These are phyloP conservation scores for Salinomyces thailandicus DNA, from an alignment of 2,329 filamentous ascomycete species.

Conservation along the genomic window DNA sequence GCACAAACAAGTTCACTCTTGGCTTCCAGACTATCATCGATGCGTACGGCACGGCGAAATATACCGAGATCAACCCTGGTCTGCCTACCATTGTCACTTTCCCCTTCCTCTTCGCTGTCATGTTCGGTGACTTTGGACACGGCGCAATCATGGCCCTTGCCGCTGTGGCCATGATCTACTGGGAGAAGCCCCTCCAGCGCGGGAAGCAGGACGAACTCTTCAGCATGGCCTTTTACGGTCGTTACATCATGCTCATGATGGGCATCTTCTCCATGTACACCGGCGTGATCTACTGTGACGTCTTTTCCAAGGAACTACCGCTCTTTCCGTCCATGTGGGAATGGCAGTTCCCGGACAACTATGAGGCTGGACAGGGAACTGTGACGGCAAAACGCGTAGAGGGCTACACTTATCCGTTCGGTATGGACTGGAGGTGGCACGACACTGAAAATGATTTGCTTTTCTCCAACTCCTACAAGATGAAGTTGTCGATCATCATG, in stretches of 20 bases:
- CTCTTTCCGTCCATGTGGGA: constrained; percentile 85
- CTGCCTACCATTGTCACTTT: constrained; percentile 94
- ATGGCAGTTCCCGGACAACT: constrained; percentile 58
- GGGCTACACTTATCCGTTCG: constrained; percentile 85
- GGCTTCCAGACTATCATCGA: constrained; percentile 99
- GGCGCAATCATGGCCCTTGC: constrained; percentile 79
- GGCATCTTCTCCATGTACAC: constrained; percentile 94
- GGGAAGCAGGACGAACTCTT: constrained; percentile 97
- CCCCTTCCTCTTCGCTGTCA: constrained; percentile 98
- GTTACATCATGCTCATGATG: constrained; percentile 98
- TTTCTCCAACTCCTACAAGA: constrained; percentile 98
- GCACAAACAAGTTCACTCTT: constrained; percentile 97
- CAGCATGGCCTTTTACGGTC: constrained; percentile 96
- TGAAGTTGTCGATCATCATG: constrained; percentile 97
- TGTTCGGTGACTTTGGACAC: constrained; percentile 98
- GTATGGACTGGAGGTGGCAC: constrained; percentile 94
- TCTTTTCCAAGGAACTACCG: constrained; percentile 87
- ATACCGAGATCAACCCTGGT: constrained; percentile 92
- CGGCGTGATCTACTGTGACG: constrained; percentile 93
- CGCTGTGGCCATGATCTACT: constrained; percentile 89
- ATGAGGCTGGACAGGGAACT: constrained; percentile 27
- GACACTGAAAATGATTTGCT: constrained; percentile 88
- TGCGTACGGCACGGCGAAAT: constrained; percentile 94
- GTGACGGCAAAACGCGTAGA: constrained; percentile 55
- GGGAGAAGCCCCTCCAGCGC: constrained; percentile 67